A percentile compares a stretch with the other conserved stretches of the same genome.
Evolutionary conservation across 2,329 filamentous ascomycete species (phyloP).

Genomic region (Nannizziopsis arthrosporioides): DNA sequence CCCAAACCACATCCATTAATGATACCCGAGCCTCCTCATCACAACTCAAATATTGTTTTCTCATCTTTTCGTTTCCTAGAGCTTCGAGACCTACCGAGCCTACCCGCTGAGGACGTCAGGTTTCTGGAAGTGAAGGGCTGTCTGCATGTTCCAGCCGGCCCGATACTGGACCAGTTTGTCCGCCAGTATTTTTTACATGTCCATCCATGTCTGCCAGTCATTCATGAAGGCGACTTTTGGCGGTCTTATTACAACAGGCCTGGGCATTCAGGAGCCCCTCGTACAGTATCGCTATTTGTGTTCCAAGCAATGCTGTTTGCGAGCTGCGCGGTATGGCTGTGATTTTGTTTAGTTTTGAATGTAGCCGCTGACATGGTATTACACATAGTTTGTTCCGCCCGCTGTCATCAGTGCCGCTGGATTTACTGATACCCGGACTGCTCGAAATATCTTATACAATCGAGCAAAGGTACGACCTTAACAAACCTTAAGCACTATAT

Average conservation of each 20-base stretch:
- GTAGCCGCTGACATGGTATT: conserved; percentile 13
- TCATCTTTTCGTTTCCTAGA: conserved; percentile 19
- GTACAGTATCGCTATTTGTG: conserved; percentile 22
- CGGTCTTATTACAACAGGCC: conserved; percentile 10
- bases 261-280: not conserved
- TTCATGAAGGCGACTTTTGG: conserved; percentile 40
- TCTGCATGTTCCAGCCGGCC: conserved; percentile 34
- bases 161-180: conserved; percentile 39
- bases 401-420: conserved; percentile 34
- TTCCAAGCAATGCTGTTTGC: conserved; percentile 25
- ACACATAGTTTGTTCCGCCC: conserved; percentile 37
- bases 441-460: conserved; percentile 37
- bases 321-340: conserved; percentile 31
- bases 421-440: conserved; percentile 34
- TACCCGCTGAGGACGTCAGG: conserved; percentile 36
- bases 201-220: conserved; percentile 23
- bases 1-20: not conserved
- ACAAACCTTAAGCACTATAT: not conserved
- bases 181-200: conserved; percentile 26
- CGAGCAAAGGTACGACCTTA: conserved; percentile 29
- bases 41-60: conserved; percentile 30
- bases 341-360: conserved; percentile 16
- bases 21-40: conserved; percentile 19
- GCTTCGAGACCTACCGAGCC: conserved; percentile 12
- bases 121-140: conserved; percentile 40